Conservation (phyloP, 768 basidiomycete genomes). For the Tricholoma flavovirens region DNA sequence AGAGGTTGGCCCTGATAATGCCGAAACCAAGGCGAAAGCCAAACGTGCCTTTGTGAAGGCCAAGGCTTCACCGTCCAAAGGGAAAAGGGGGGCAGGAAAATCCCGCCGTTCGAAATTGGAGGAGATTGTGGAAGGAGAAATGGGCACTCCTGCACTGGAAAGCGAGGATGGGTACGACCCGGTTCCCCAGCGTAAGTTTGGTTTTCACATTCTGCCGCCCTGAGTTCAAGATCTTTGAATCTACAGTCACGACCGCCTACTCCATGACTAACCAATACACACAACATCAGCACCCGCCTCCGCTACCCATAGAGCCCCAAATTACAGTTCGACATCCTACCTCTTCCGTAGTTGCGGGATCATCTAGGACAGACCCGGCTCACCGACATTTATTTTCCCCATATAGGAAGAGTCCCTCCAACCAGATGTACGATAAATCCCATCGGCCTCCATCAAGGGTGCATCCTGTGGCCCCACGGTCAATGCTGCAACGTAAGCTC, state of each 20-base stretch:
- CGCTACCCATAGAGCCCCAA: slow-evolving; percentile 4
- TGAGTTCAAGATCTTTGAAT: not conserved
- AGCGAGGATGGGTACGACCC: slow-evolving; percentile 12
- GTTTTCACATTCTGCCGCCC: not conserved
- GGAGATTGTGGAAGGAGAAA: slow-evolving; percentile 15
- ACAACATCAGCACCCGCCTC: slow-evolving; percentile 3
- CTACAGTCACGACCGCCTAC: not conserved
- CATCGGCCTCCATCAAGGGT: slow-evolving; percentile 15
- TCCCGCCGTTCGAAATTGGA: slow-evolving; percentile 15
- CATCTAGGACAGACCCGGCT: not conserved
- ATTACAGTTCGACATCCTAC: not conserved
- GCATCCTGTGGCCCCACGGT: slow-evolving; percentile 30
- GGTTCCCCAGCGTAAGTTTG: slow-evolving; percentile 5
- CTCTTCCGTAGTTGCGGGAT: slow-evolving; percentile 2
- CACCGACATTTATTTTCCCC: slow-evolving; percentile 33
- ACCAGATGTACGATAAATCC: slow-evolving; percentile 2
- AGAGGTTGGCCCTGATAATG: slow-evolving; percentile 15
- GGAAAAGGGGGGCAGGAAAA: slow-evolving; percentile 22
- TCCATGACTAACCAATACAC: slow-evolving; percentile 12
- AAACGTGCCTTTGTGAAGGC: slow-evolving; percentile 19
- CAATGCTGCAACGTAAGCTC: slow-evolving; percentile 63
- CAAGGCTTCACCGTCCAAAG: slow-evolving; percentile 18
- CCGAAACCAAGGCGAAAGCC: slow-evolving; percentile 23
- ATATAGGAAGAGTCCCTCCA: slow-evolving; percentile 19
- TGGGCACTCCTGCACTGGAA: slow-evolving; percentile 4